Evolutionary conservation across 2,329 filamentous ascomycete genomes (phyloP).

Genomic region (Orbilia ellipsospora): DNA sequence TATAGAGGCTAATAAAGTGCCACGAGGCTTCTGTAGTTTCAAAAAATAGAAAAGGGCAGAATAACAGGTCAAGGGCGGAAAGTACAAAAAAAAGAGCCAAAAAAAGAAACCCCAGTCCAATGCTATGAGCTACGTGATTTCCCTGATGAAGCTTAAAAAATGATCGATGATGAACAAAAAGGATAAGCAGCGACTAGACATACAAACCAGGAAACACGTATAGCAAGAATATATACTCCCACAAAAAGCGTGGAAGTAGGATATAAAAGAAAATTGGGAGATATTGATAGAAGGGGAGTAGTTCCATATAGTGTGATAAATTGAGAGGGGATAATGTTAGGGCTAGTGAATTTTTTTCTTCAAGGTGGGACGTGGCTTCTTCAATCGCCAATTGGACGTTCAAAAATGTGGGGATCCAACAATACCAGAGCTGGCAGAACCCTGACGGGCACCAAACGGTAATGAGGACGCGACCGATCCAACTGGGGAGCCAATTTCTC

Average conservation of each 20-base stretch:
- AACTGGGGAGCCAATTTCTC: constrained; percentile 46
- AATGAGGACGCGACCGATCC: constrained; percentile 22
- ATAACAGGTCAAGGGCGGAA: neutral
- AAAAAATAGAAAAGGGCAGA: constrained; percentile 2
- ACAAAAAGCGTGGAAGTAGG: constrained; percentile 4
- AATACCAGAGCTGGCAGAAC: constrained; percentile 25
- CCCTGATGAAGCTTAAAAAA: constrained; percentile 32
- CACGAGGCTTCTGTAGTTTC: constrained; percentile 33
- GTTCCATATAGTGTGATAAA: neutral
- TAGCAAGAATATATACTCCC: constrained; percentile 32
- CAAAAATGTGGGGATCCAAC: constrained; percentile 44
- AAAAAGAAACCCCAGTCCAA: constrained; percentile 51
- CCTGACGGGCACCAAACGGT: constrained; percentile 33
- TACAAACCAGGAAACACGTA: constrained; percentile 30
- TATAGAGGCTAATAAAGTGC: constrained; percentile 22
- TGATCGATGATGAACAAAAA: constrained; percentile 21
- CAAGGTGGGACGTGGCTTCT: no score
- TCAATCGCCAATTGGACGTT: neutral
- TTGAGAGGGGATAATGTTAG: neutral
- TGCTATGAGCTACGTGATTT: constrained; percentile 55
- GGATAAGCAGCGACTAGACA: constrained; percentile 13
- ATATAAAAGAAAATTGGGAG: no score
- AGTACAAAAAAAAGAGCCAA: constrained; percentile 3
- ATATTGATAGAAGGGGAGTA: no score
- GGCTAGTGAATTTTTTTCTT: neutral